Evolutionary conservation across 2,329 filamentous ascomycete genomes (phyloP).

Genomic region (Penicillium sp.): DNA sequence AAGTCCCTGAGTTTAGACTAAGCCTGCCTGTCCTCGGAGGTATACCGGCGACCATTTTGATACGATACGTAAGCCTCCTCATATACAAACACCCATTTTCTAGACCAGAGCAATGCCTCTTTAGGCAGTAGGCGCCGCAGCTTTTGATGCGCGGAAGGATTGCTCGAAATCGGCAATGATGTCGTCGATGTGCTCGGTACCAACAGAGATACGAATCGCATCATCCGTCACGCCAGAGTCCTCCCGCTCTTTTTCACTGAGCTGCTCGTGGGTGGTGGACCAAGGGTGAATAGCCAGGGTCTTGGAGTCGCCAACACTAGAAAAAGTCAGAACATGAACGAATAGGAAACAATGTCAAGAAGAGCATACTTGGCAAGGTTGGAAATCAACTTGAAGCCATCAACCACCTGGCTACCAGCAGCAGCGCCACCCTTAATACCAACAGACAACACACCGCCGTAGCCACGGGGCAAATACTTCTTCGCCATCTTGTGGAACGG

Average conservation of each 20-base stretch:
- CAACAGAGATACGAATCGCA: conserved; percentile 90
- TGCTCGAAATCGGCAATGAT: conserved; percentile 96
- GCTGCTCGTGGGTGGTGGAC: conserved; percentile 92
- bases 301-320: conserved; percentile 83
- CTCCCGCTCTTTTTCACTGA: conserved; percentile 75
- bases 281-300: conserved; percentile 93
- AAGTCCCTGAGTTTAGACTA: not conserved
- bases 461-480: conserved; percentile 81
- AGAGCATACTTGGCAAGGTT: conserved; percentile 76
- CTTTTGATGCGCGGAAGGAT: conserved; percentile 64
- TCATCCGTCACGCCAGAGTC: conserved; percentile 83
- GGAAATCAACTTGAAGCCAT: conserved; percentile 90
- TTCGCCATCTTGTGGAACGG: conserved; percentile 75
- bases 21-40: not conserved
- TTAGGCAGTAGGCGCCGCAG: conserved; percentile 35
- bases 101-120: not conserved
- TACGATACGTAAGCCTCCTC: not conserved
- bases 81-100: not conserved
- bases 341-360: conserved; percentile 52
- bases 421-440: conserved; percentile 83
- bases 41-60: not conserved
- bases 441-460: conserved; percentile 87
- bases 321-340: conserved; percentile 47
- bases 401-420: conserved; percentile 85
- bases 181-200: conserved; percentile 94